Base-by-base conservation (phyloP, 305 asterid species). In the Solanum hybrid region DNA sequence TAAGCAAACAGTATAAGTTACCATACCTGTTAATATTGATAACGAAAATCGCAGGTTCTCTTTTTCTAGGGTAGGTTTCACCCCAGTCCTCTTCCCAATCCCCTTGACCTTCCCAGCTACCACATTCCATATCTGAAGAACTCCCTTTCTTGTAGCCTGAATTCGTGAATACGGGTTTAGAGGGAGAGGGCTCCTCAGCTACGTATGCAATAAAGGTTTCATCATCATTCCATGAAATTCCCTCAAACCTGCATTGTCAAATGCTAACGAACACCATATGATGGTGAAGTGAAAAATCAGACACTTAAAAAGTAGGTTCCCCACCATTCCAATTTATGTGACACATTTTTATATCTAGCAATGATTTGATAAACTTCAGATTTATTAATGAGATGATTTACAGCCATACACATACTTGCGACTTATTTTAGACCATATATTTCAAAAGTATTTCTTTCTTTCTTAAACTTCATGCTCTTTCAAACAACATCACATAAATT, bases 1-100 rank as follows among this genome's bases (percentile, higher is more conserved):
- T 79, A 86, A 89, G 73, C 57, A 91, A 76, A 89, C 71, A 83
- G 4, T 89, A 73, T 31, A 36, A 76, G 92, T 78, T 34, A 67
- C 73, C 33, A 3, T 86, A 96, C 99, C 98, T 97, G 91, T 88
- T 80, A 71, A 92, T 69, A 89, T 94, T 90, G 87, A 97, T 94
- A 82, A 96, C 98, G 90, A 97, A 97, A 86, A 95, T 97, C 8
- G 98, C 95, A 36, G 99, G 97, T 91, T 95, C 97, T 90, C 95
- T 92, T 95, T 95, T 97, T 90, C 99, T 97, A 76, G 94, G 93
- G 90, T 97, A 97, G 86, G 96, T 91, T 95, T 97, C 99, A 57
- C 99, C 99, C 99, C 99, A 97, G 71, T 94, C 97, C 93, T 97
- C 99, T 92, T 97, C 98, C 98, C 98, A 97, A 35, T 94, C 97